Evolutionary conservation across 2,329 filamentous ascomycete species (phyloP).

Genomic region (Leptographium procerum): DNA sequence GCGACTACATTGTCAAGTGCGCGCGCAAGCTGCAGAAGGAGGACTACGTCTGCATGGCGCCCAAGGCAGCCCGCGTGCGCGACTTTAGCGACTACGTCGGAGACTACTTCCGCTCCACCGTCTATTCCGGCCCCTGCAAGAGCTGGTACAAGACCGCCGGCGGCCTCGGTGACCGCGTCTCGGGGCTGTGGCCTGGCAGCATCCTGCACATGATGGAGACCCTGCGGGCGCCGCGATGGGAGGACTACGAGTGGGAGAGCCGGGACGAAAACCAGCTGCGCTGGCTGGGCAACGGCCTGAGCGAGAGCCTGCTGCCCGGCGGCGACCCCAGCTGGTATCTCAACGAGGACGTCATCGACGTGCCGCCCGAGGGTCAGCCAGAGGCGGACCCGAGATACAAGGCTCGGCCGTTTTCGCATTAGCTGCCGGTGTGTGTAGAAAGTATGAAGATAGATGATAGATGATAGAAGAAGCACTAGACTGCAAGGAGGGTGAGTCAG

Average conservation of each 20-base stretch:
- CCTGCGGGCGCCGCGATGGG: conserved; percentile 5
- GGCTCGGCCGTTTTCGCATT: not conserved
- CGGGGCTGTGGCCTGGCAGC: conserved; percentile 4
- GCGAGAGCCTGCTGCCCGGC: not conserved
- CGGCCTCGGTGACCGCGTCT: conserved; percentile 13
- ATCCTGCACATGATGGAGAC: conserved; percentile 6
- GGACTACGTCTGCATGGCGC: conserved; percentile 6
- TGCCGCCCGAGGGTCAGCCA: not conserved
- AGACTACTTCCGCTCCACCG: conserved; percentile 18
- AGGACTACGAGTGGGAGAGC: conserved; percentile 3
- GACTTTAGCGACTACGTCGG: conserved; percentile 16
- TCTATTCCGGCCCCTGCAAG: conserved; percentile 18
- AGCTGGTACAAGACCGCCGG: conserved; percentile 17
- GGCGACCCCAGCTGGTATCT: not conserved
- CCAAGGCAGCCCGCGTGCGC: conserved; percentile 9
- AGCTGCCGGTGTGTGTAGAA: not conserved
- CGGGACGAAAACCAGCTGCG: not conserved
- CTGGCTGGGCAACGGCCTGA: not conserved
- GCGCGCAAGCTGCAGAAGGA: conserved; percentile 3
- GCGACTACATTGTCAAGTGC: conserved; percentile 2
- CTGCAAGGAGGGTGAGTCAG: no score
- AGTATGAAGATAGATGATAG: not conserved
- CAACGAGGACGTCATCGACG: not conserved
- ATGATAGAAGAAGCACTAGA: no score
- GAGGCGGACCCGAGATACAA: not conserved